These are phyloP conservation scores for Coccomyxa sp. DNA, from an alignment of 139 green algal genomes.

Conservation along the genomic window DNA sequence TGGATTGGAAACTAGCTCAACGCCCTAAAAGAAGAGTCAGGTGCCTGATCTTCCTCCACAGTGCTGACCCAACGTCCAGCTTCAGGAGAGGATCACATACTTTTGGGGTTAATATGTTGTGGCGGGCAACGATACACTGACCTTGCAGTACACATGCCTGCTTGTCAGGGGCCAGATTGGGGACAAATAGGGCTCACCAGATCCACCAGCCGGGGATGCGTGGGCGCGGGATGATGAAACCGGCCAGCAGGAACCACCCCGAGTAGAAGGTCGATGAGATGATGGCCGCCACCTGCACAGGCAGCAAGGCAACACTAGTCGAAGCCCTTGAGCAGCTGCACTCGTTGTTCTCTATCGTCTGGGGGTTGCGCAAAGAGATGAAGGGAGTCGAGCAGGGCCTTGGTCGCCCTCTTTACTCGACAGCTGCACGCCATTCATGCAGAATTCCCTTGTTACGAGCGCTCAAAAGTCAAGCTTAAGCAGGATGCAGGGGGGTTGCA, in stretches of 20 bases:
- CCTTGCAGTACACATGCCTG: neutral
- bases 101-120: too few species aligned
- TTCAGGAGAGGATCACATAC: too few species aligned
- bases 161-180: neutral
- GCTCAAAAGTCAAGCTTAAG: too few species aligned
- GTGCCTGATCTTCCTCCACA: too few species aligned
- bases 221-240: conserved; percentile 15
- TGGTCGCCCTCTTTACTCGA: neutral
- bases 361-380: too few species aligned
- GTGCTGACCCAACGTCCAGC: neutral
- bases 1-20: too few species aligned
- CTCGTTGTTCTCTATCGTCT: too few species aligned
- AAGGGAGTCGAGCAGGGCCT: too few species aligned
- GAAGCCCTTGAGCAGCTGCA: too few species aligned
- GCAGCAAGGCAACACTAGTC: neutral
- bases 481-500: too few species aligned
- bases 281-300: conserved; percentile 4
- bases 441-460: neutral
- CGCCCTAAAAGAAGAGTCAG: too few species aligned
- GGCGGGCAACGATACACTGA: too few species aligned
- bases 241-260: conserved; percentile 19
- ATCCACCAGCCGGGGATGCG: conserved; percentile 10
- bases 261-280: conserved; percentile 15
- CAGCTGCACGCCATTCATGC: neutral
- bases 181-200: neutral